Percentiles rank a stretch among this genome's conserved stretches.
phyloP scores from a whole-genome alignment of 1,284 basidiomycete species.

The Ceratobasidium sp. region DNA sequence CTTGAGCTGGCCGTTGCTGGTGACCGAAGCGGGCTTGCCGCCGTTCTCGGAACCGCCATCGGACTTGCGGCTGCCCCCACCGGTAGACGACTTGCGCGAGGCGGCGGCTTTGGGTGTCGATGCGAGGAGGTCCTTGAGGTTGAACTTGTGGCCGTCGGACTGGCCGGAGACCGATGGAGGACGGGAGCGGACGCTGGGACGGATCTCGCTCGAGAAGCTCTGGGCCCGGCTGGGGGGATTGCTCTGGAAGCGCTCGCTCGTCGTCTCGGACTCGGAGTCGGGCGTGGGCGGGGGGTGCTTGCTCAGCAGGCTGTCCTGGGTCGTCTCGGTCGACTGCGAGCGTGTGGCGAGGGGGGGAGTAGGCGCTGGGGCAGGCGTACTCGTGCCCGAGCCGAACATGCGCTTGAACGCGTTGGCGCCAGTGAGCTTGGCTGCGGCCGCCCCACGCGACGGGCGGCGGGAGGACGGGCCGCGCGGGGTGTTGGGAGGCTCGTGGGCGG shows the following conservation, averaged over 20 bases:
- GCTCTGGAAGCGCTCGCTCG: conserved; percentile 40
- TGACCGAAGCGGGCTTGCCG: conserved; percentile 58
- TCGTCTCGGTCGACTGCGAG: conserved; percentile 44
- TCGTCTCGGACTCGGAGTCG: conserved; percentile 36
- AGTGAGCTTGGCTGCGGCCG: conserved; percentile 31
- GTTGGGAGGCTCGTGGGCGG: conserved; percentile 22
- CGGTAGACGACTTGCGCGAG: conserved; percentile 63
- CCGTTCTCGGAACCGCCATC: conserved; percentile 61
- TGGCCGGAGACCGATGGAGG: conserved; percentile 49
- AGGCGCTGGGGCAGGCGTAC: conserved; percentile 58
- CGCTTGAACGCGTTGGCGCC: conserved; percentile 42
- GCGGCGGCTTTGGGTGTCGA: conserved; percentile 67
- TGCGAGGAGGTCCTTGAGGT: conserved; percentile 78
- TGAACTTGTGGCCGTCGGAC: conserved; percentile 72
- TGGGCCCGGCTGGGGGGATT: conserved; percentile 41
- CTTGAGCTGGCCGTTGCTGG: conserved; percentile 69
- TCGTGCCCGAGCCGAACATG: conserved; percentile 43
- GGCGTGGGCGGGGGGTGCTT: conserved; percentile 28
- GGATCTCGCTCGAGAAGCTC: conserved; percentile 47
- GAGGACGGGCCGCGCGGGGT: conserved; percentile 11
- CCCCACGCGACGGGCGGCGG: conserved; percentile 29
- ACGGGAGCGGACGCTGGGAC: conserved; percentile 49
- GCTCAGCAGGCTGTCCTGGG: conserved; percentile 40
- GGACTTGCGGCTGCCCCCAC: conserved; percentile 67
- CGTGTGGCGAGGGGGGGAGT: conserved; percentile 47